Conservation (phyloP, 495 filamentous ascomycete genomes). For the Monascus purpureus region DNA sequence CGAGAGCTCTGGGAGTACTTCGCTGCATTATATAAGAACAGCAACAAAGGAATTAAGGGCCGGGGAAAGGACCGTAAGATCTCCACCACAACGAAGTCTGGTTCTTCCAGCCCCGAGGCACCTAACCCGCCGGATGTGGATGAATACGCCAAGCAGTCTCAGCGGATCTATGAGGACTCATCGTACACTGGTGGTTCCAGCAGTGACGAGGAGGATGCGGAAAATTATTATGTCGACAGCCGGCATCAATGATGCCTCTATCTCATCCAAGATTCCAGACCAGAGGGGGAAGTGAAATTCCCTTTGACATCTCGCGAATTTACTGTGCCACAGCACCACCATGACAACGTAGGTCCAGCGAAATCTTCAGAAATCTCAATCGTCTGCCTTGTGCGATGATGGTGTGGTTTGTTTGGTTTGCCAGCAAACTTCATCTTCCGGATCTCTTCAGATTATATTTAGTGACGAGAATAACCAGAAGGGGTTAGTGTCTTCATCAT, state of each 20-base stretch:
- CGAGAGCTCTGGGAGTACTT: slow-evolving; percentile 81
- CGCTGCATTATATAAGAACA: slow-evolving; percentile 77
- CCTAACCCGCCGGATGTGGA: slow-evolving; percentile 11
- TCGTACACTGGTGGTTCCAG: slow-evolving; percentile 23
- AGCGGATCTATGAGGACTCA: slow-evolving; percentile 19
- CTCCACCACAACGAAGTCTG: slow-evolving; percentile 18
- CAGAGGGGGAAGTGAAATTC: no score
- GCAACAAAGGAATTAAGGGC: slow-evolving; percentile 88
- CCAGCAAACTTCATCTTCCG: no score
- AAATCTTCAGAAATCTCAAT: no score
- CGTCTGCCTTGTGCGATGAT: no score
- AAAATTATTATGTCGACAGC: slow-evolving; percentile 18
- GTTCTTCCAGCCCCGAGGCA: slow-evolving; percentile 3
- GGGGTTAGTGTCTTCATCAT: no score
- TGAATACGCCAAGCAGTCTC: slow-evolving; percentile 12
- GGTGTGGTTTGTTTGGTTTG: no score
- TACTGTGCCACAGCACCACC: no score
- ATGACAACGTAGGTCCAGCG: no score
- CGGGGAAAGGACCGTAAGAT: slow-evolving; percentile 66
- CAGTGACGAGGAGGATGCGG: slow-evolving; percentile 21
- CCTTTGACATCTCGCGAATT: no score
- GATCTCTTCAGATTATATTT: no score
- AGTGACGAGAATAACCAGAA: no score
- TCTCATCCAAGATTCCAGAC: no score
- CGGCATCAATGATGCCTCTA: slow-evolving; percentile 8